Evolutionary conservation across 306 rosid species (phyloP).

Genomic region (Prinsepia uniflora): DNA sequence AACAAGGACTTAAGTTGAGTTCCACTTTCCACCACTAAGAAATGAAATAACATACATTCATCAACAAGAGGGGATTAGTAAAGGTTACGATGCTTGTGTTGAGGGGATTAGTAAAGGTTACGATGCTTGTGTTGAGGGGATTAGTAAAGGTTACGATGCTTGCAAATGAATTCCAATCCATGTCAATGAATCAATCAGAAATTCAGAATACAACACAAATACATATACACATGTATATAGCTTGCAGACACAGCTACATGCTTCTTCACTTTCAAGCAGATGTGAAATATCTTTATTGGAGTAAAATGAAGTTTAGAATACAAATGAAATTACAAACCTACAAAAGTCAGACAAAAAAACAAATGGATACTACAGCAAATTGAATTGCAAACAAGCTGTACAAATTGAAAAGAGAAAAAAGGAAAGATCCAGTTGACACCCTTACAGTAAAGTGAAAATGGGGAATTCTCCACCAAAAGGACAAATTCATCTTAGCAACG

Average conservation of each 20-base stretch:
- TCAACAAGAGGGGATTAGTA: not conserved
- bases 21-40: conserved; percentile 11
- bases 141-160: too few relatives aligned
- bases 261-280: not conserved
- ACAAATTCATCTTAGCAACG: conserved; percentile 32
- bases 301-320: not conserved
- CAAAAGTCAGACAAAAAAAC: too few relatives aligned
- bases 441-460: conserved; percentile 7
- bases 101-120: too few relatives aligned
- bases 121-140: too few relatives aligned
- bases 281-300: not conserved
- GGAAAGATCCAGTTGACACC: not conserved
- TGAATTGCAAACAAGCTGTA: not conserved
- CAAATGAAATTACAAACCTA: conserved; percentile 1
- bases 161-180: too few relatives aligned
- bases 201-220: too few relatives aligned
- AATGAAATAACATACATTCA: conserved; percentile 14
- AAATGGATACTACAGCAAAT: not conserved
- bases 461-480: conserved; percentile 6
- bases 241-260: conserved; percentile 16
- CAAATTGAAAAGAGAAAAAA: not conserved
- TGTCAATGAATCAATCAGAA: conserved; percentile 12
- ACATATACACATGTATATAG: not conserved
- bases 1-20: conserved; percentile 23
- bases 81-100: not conserved